Conservation (phyloP, 495 filamentous ascomycete species). For the Daldinia vernicosa region DNA sequence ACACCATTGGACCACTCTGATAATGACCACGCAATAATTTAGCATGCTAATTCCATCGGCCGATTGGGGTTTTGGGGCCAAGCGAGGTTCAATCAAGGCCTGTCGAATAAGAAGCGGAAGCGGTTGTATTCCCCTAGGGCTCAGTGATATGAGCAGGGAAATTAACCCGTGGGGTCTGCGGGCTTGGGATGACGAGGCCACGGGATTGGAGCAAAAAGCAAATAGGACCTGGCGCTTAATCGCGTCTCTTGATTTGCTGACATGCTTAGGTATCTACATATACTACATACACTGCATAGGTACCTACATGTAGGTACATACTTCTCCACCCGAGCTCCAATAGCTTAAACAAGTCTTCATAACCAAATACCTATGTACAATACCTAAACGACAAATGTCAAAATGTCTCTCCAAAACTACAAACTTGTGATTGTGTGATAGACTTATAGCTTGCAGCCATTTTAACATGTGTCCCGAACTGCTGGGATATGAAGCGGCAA, state of each 20-base stretch:
- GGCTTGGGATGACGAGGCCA: constrained; percentile 20
- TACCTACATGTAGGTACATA: not conserved
- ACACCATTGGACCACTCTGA: constrained; percentile 3
- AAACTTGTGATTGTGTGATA: constrained; percentile 42
- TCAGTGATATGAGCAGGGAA: constrained; percentile 25
- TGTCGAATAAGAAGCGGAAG: constrained; percentile 25
- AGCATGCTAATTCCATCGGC: constrained; percentile 9
- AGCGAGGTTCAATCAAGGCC: not conserved
- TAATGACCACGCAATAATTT: not conserved
- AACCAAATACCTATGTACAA: constrained; percentile 5
- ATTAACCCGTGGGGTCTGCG: constrained; percentile 16
- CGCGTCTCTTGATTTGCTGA: constrained; percentile 30
- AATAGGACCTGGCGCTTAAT: constrained; percentile 32
- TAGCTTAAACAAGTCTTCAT: constrained; percentile 1
- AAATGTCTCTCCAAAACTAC: constrained; percentile 1
- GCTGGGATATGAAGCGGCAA: constrained; percentile 22
- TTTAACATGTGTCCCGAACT: constrained; percentile 23
- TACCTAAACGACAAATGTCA: not conserved
- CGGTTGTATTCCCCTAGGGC: constrained; percentile 18
- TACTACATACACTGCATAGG: too few relatives aligned
- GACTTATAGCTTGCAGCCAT: constrained; percentile 5
- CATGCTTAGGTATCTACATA: too few relatives aligned
- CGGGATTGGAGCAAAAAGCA: constrained; percentile 32
- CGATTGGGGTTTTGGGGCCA: constrained; percentile 1
- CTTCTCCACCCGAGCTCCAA: too few relatives aligned